These are phyloP conservation scores for Kwoniella shivajii DNA, from an alignment of 1,284 basidiomycete genomes.

Conservation along the genomic window DNA sequence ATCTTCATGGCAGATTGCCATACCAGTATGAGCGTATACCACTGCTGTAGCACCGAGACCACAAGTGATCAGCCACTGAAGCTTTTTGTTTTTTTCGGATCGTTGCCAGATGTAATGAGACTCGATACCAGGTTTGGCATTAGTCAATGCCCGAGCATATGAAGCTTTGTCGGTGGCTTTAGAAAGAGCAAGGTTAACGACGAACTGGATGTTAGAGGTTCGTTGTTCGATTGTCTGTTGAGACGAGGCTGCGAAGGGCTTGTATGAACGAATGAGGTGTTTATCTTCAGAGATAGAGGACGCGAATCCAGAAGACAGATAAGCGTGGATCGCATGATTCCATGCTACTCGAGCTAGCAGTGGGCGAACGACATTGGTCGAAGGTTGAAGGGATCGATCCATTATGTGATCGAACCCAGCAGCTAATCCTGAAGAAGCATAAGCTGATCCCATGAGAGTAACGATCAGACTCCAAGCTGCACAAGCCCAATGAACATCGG, in stretches of 20 bases:
- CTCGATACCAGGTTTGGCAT: constrained; percentile 10
- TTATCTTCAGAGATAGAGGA: constrained; percentile 26
- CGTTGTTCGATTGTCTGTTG: constrained; percentile 27
- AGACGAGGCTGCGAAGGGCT: constrained; percentile 30
- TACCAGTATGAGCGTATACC: constrained; percentile 48
- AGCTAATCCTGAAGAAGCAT: constrained; percentile 35
- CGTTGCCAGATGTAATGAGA: constrained; percentile 39
- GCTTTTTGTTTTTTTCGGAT: constrained; percentile 36
- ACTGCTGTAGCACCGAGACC: constrained; percentile 32
- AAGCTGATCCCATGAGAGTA: constrained; percentile 47
- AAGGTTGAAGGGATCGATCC: constrained; percentile 39
- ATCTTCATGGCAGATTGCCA: constrained; percentile 40
- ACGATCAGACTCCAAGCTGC: constrained; percentile 49
- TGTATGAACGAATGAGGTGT: constrained; percentile 33
- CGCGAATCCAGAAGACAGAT: constrained; percentile 35
- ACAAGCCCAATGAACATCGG: constrained; percentile 50
- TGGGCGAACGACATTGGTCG: constrained; percentile 37
- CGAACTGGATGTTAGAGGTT: constrained; percentile 29
- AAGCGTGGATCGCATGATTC: constrained; percentile 52
- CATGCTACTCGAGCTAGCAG: constrained; percentile 46
- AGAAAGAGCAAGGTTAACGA: constrained; percentile 29
- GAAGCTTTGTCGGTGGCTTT: constrained; percentile 12
- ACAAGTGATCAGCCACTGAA: constrained; percentile 37
- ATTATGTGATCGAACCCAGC: constrained; percentile 47
- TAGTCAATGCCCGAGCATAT: constrained; percentile 16